A percentile compares a stretch with the other conserved stretches of the same genome.
Evolutionary conservation across 371 early-diverging fungal species (phyloP).

Genomic region (Apophysomyces sp.): DNA sequence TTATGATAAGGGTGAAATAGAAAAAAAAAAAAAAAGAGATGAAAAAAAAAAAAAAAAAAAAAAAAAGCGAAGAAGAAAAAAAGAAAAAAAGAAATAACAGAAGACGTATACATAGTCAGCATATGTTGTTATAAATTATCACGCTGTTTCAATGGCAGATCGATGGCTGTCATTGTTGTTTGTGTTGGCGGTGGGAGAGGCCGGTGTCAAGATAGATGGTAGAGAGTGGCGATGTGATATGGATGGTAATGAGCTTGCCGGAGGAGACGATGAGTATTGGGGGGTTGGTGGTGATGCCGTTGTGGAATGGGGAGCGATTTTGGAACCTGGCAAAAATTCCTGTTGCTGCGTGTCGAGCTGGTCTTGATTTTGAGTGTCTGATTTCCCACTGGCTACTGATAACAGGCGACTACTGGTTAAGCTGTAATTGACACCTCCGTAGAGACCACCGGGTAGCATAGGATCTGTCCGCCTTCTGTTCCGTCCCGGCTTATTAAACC

Average conservation of each 20-base stretch:
- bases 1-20: too few relatives aligned
- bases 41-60: too few relatives aligned
- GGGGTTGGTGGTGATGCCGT: conserved; percentile 8
- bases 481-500: conserved; percentile 43
- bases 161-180: conserved; percentile 2
- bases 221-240: neutral
- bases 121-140: neutral
- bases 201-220: neutral
- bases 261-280: conserved; percentile 7
- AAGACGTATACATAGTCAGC: neutral
- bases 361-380: neutral
- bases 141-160: conserved; percentile 14
- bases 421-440: conserved; percentile 44
- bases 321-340: neutral
- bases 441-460: conserved; percentile 24
- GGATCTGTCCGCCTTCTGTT: conserved; percentile 43
- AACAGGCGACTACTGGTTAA: conserved; percentile 32
- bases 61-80: too few relatives aligned
- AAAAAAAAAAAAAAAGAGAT: too few relatives aligned
- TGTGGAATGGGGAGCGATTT: neutral
- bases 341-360: neutral
- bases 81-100: neutral
- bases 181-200: neutral
- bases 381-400: neutral
- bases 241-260: neutral